phyloP scores from a whole-genome alignment of 2,329 filamentous ascomycete genomes.

The Ophiosphaerella herpotricha region DNA sequence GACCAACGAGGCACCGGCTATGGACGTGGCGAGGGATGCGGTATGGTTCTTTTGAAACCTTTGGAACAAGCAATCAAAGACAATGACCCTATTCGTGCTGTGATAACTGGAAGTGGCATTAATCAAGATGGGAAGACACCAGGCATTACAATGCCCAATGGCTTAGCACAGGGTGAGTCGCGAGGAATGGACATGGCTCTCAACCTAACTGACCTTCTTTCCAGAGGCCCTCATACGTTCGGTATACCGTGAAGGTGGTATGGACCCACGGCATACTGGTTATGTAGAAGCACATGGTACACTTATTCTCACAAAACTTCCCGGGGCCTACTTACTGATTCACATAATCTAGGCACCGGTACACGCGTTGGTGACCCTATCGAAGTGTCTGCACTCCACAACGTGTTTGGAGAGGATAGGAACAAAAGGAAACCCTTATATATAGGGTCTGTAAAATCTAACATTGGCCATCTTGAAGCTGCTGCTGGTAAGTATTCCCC shows the following conservation, averaged over 20 bases:
- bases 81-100: slow-evolving; percentile 56
- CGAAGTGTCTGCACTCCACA: slow-evolving; percentile 29
- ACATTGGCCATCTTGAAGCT: slow-evolving; percentile 41
- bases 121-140: slow-evolving; percentile 61
- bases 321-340: background rate
- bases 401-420: slow-evolving; percentile 27
- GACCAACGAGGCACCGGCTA: slow-evolving; percentile 65
- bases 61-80: slow-evolving; percentile 62
- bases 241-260: slow-evolving; percentile 25
- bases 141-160: slow-evolving; percentile 63
- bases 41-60: slow-evolving; percentile 62
- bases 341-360: slow-evolving; percentile 52
- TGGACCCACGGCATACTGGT: slow-evolving; percentile 29
- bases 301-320: background rate
- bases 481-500: slow-evolving; percentile 20
- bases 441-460: slow-evolving; percentile 37
- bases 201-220: background rate
- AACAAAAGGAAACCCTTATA: slow-evolving; percentile 25
- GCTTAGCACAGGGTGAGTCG: slow-evolving; percentile 51
- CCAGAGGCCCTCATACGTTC: slow-evolving; percentile 23
- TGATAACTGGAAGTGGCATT: slow-evolving; percentile 49
- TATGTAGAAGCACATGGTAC: slow-evolving; percentile 37
- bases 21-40: slow-evolving; percentile 67
- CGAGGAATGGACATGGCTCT: background rate
- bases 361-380: slow-evolving; percentile 54